Base-by-base conservation (phyloP, 805 yeast genomes). In the Saccharomyces kudriavzevii region DNA sequence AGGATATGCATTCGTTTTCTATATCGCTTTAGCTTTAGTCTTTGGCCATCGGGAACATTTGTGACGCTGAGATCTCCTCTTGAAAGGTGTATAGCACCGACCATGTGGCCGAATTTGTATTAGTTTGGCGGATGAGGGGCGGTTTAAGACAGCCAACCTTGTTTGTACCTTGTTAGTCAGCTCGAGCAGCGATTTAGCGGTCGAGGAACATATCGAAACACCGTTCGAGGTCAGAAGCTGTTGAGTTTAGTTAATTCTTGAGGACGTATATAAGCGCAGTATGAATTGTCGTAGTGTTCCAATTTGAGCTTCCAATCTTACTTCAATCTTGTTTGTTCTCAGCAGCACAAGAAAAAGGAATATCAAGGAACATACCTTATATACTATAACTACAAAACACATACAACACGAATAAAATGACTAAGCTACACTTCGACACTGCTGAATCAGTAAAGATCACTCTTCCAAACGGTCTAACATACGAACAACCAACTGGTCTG, bases 401-500 rank as follows among this genome's bases (percentile, higher is more conserved):
- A 35, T 26, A 52, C 43, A 29, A 20, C 35, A 45, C 20, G 8
- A 11, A 43, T 8, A 31, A 48, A 40, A 54, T 35, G 46, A 48
- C 31, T 28, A 54, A 53, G 40, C 24, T 51, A 30, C 48, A 56
- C 46, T 51, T 59, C 49, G 49, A 62, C 49, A 24, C 54, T 17
- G 70, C 72, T 13, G 58, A 62, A 48, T 52, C 77, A 3, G 74
- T 75, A 9, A 72, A 72, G 31, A 70, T 85, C 58, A 78, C 77
- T 8, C 72, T 83, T 56, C 90, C 91, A 57, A 84, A 82, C 58
- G 91, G 91, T 27, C 60, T 73, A 30, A 72, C 76, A 35, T 86
- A 85, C 66, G 77, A 81, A 50, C 95, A 87, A 74, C 96, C 96
- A 62, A 84, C 87, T 10, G 97, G 97, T 58, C 74, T 91, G 62